Conservation (phyloP, 331 rosid species). For the Dryas integrifolia region DNA sequence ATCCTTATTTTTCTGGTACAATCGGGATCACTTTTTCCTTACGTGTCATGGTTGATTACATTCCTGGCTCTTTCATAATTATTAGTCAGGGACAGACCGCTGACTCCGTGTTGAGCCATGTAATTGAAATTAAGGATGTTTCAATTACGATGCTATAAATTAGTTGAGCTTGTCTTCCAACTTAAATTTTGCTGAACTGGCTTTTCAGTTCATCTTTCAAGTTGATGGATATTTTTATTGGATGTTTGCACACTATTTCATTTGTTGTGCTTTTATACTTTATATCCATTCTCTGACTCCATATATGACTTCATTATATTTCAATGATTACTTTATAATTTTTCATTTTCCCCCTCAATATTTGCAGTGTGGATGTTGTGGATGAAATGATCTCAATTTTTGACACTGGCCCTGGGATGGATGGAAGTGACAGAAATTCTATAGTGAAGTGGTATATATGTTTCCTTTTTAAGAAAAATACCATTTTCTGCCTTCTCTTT, state of each 20-base stretch:
- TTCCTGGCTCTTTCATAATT: background rate
- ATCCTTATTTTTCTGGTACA: background rate
- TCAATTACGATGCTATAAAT: background rate
- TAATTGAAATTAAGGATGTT: background rate
- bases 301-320: background rate
- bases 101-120: background rate
- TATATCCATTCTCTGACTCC: background rate
- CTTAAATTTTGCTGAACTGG: background rate
- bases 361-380: slow-evolving; percentile 47
- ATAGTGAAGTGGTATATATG: slow-evolving; percentile 50
- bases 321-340: background rate
- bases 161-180: background rate
- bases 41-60: background rate
- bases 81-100: background rate
- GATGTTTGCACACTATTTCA: background rate
- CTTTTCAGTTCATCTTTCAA: background rate
- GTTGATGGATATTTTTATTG: background rate
- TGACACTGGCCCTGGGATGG: slow-evolving; percentile 74
- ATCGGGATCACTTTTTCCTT: background rate
- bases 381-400: slow-evolving; percentile 42
- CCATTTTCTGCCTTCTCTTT: background rate
- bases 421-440: slow-evolving; percentile 52
- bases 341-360: background rate
- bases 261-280: background rate
- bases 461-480: background rate